Conservation (phyloP, 2,329 filamentous ascomycete genomes). For the Trichoderma sp. region DNA sequence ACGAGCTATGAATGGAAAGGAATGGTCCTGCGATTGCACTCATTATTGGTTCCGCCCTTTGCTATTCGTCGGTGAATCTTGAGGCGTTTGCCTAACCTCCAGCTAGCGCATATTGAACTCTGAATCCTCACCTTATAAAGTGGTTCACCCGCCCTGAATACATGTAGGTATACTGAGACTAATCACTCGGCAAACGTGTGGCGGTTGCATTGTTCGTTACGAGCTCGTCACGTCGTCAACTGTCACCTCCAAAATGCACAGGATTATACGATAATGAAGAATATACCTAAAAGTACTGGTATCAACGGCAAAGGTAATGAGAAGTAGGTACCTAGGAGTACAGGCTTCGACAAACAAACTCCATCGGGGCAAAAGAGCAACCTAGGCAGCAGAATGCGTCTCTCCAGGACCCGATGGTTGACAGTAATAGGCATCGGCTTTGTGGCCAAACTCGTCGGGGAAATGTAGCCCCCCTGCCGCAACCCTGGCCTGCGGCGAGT, state of each 20-base stretch:
- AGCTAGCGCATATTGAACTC: too few species aligned
- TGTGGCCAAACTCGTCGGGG: constrained; percentile 9
- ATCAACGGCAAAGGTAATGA: background rate
- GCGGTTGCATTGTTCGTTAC: too few species aligned
- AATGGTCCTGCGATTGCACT: constrained; percentile 17
- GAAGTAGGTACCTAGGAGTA: background rate
- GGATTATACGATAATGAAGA: too few species aligned
- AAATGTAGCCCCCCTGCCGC: constrained; percentile 31
- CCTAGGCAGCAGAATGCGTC: background rate
- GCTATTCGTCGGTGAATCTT: background rate
- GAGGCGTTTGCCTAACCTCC: background rate
- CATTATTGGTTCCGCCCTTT: background rate
- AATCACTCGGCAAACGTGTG: too few species aligned
- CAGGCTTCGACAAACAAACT: background rate
- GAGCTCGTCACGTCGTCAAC: too few species aligned
- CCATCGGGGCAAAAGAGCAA: background rate
- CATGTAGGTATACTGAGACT: too few species aligned
- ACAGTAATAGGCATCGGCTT: constrained; percentile 28
- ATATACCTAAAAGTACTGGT: too few species aligned
- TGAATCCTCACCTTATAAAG: too few species aligned
- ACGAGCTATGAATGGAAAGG: constrained; percentile 35
- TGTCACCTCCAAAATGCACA: too few species aligned
- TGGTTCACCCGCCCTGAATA: too few species aligned
- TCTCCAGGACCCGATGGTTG: background rate
- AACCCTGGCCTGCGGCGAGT: constrained; percentile 35